phyloP scores from a whole-genome alignment of 2,329 filamentous ascomycete species.

The Colletotrichum musae region DNA sequence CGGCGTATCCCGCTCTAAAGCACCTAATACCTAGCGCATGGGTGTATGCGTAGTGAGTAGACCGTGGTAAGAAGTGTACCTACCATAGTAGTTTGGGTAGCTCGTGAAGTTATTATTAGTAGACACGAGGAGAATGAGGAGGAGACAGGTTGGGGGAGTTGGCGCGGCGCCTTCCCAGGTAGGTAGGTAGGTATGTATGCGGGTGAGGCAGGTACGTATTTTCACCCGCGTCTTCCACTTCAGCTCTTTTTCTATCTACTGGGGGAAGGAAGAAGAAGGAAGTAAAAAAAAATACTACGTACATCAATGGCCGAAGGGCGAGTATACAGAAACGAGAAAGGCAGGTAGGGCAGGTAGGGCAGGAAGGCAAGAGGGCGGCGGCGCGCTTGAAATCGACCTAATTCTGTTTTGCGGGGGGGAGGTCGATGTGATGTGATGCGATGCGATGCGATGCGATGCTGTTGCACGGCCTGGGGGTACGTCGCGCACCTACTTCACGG shows the following conservation, averaged over 20 bases:
- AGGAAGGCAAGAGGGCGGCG: too few species aligned
- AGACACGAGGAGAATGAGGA: constrained; percentile 12
- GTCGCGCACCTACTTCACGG: too few species aligned
- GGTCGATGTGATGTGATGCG: too few species aligned
- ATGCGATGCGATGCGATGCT: too few species aligned
- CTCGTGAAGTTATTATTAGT: constrained; percentile 5
- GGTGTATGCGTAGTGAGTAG: constrained; percentile 23
- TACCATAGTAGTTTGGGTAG: constrained; percentile 7
- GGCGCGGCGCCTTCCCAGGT: constrained; percentile 19
- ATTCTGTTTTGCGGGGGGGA: too few species aligned
- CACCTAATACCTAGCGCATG: not conserved
- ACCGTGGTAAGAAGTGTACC: not conserved
- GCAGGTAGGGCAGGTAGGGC: too few species aligned
- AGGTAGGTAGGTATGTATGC: not conserved
- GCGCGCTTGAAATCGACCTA: too few species aligned
- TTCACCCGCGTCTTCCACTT: not conserved
- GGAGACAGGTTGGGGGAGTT: not conserved
- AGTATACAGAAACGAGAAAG: not conserved
- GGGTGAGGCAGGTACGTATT: not conserved
- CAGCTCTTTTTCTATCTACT: not conserved
- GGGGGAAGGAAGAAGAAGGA: not conserved
- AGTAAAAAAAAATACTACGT: not conserved
- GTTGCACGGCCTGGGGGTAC: too few species aligned
- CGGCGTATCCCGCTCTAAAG: constrained; percentile 15
- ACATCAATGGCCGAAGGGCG: not conserved